Evolutionary conservation across 306 rosid genomes (phyloP).

Genomic region (Ormosia semicastrata): DNA sequence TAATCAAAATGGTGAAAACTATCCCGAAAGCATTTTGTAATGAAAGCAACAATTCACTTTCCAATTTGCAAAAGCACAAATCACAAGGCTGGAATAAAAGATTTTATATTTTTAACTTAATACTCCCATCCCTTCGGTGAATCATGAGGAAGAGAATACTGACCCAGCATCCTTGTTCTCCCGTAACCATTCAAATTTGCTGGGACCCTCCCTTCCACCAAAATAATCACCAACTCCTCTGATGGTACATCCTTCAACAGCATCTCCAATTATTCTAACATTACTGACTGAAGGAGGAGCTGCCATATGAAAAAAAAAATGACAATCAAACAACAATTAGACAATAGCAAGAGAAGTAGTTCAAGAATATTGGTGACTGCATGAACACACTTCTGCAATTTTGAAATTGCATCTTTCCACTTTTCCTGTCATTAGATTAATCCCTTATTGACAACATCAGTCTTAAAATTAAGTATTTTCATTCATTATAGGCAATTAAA

Average conservation of each 20-base stretch:
- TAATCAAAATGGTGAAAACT: not conserved
- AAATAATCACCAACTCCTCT: constrained; percentile 94
- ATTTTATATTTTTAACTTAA: not conserved
- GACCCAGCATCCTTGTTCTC: constrained; percentile 73
- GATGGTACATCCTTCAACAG: constrained; percentile 72
- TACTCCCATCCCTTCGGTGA: not conserved
- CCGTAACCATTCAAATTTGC: constrained; percentile 94
- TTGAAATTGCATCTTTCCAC: not conserved
- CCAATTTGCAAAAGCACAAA: constrained; percentile 17
- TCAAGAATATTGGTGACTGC: not conserved
- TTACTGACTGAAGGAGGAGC: constrained; percentile 91
- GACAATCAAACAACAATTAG: constrained; percentile 20
- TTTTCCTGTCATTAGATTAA: not conserved
- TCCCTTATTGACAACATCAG: not conserved
- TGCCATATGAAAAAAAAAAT: constrained; percentile 34
- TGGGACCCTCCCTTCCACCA: constrained; percentile 99
- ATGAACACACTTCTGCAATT: not conserved
- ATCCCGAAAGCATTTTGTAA: not conserved
- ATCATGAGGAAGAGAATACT: constrained; percentile 36
- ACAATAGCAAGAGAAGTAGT: not conserved
- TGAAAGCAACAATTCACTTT: constrained; percentile 6
- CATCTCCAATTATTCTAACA: constrained; percentile 78
- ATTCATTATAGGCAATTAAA: not conserved
- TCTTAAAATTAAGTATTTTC: not conserved
- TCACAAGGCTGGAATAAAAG: not conserved